Evolutionary conservation across 768 basidiomycete genomes (phyloP).

Genomic region (Boletus rex-veris): DNA sequence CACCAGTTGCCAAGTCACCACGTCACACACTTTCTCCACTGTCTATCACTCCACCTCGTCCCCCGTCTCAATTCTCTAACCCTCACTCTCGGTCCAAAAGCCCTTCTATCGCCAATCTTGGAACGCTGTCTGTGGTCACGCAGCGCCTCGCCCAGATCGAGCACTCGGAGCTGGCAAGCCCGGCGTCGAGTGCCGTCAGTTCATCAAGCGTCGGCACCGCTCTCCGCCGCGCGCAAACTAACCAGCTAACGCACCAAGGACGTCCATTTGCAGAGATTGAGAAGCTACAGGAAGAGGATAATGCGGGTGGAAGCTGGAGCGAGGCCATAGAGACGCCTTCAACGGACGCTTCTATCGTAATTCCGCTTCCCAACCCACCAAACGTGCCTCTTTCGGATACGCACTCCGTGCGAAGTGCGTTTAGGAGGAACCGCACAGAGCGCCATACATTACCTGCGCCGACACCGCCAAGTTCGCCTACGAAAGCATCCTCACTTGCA

Average conservation of each 20-base stretch:
- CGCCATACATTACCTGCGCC: background rate
- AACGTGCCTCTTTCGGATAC: constrained; percentile 5
- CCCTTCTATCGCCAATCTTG: constrained; percentile 62
- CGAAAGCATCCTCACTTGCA: background rate
- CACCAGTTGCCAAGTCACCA: constrained; percentile 29
- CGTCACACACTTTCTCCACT: constrained; percentile 14
- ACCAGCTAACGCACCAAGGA: constrained; percentile 5
- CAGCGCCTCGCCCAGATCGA: constrained; percentile 64
- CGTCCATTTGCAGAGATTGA: constrained; percentile 25
- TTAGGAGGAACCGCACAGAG: constrained; percentile 8
- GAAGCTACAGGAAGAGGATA: constrained; percentile 16
- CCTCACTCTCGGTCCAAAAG: constrained; percentile 38
- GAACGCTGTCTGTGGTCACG: constrained; percentile 59
- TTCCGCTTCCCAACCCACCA: constrained; percentile 22
- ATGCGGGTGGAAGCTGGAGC: background rate
- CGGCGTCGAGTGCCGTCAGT: constrained; percentile 16
- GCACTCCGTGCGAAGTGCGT: constrained; percentile 23
- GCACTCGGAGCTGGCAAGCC: constrained; percentile 19
- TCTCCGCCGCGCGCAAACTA: constrained; percentile 23
- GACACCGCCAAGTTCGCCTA: constrained; percentile 14
- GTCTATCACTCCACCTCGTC: constrained; percentile 22
- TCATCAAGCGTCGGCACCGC: constrained; percentile 24
- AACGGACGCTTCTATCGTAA: constrained; percentile 24
- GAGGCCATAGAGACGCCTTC: constrained; percentile 11
- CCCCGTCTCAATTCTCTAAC: constrained; percentile 25